Evolutionary conservation across 192 early-diverging fungal species (phyloP).

Genomic region (Martensiomyces pterosporus): DNA sequence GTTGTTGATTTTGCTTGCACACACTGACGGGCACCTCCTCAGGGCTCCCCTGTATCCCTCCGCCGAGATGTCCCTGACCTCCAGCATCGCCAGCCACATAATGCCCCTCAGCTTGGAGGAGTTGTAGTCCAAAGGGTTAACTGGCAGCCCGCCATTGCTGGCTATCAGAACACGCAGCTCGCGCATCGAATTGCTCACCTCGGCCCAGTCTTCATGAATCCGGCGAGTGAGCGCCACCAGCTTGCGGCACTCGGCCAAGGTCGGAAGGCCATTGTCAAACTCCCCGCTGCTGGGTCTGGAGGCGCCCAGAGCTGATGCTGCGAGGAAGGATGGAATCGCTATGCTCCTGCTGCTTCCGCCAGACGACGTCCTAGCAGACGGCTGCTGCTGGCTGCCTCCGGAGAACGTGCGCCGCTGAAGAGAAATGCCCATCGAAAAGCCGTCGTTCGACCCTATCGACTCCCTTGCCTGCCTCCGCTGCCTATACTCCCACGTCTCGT

Average conservation of each 20-base stretch:
- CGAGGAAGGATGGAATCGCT: background rate
- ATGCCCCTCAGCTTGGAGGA: constrained; percentile 7
- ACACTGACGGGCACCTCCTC: constrained; percentile 61
- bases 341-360: background rate
- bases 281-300: background rate
- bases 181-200: constrained; percentile 36
- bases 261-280: background rate
- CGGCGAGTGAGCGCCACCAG: constrained; percentile 36
- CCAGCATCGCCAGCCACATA: constrained; percentile 48
- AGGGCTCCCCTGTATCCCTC: constrained; percentile 72
- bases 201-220: constrained; percentile 40
- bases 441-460: constrained; percentile 28
- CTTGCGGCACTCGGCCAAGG: constrained; percentile 20
- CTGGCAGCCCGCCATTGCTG: constrained; percentile 31
- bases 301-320: background rate
- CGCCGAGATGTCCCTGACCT: constrained; percentile 27
- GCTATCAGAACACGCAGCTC: constrained; percentile 35
- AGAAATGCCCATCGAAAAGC: constrained; percentile 10
- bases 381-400: constrained; percentile 5
- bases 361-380: background rate
- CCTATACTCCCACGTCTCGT: constrained; percentile 34
- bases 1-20: constrained; percentile 82
- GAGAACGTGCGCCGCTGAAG: constrained; percentile 4
- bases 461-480: constrained; percentile 26
- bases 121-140: too few species aligned